Evolutionary conservation across 2,329 filamentous ascomycete species (phyloP).

Genomic region (Grosmannia penicillata): DNA sequence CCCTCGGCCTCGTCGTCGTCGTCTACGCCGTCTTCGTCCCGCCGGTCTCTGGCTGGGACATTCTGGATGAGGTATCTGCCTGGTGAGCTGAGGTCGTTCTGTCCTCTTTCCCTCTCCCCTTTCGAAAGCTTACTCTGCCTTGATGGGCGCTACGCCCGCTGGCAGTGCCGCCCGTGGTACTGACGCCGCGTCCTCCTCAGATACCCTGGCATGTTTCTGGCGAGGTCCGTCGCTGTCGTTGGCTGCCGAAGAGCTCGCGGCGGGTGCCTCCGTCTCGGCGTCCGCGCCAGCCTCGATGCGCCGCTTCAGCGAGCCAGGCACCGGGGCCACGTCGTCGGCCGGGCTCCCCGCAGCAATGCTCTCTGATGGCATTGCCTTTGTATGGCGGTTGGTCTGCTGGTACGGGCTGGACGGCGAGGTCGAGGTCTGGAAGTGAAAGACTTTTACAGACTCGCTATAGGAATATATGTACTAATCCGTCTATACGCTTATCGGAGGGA

Average conservation of each 20-base stretch:
- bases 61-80: slow-evolving; percentile 24
- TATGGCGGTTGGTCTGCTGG: no score
- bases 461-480: no score
- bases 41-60: not conserved
- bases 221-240: slow-evolving; percentile 13
- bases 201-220: slow-evolving; percentile 45
- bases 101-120: not conserved
- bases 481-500: no score
- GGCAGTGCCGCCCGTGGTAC: slow-evolving; percentile 12
- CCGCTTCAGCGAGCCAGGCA: no score
- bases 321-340: no score
- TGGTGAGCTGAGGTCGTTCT: not conserved
- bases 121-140: slow-evolving; percentile 44
- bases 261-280: not conserved
- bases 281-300: not conserved
- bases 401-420: no score
- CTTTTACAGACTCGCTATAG: no score
- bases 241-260: not conserved
- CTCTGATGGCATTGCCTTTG: no score
- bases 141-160: slow-evolving; percentile 53
- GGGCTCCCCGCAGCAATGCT: no score
- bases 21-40: slow-evolving; percentile 18
- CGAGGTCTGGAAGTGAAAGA: no score
- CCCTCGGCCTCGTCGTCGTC: slow-evolving; percentile 37
- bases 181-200: slow-evolving; percentile 14